A percentile compares a stretch with the other conserved stretches of the same genome.
phyloP scores from a whole-genome alignment of 768 basidiomycete species.

The Mycena rebaudengoi region DNA sequence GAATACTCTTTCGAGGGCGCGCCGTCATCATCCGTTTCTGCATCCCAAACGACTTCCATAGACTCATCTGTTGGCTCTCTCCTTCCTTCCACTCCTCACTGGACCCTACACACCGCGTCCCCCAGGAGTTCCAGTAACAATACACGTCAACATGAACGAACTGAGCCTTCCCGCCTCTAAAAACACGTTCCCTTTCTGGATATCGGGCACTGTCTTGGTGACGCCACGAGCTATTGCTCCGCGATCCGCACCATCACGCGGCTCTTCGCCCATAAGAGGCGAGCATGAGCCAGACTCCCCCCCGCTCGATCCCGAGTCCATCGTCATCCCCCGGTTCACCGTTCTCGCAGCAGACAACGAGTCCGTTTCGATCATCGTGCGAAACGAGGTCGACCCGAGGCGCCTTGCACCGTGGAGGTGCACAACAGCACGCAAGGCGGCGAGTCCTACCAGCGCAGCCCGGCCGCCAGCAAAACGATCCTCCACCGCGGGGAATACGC shows the following conservation, averaged over 20 bases:
- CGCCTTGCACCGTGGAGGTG: constrained; percentile 61
- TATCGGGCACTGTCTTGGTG: constrained; percentile 72
- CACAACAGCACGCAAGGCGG: constrained; percentile 67
- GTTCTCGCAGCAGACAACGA: constrained; percentile 75
- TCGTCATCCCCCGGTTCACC: constrained; percentile 73
- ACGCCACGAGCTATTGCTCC: constrained; percentile 50
- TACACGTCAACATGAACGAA: constrained; percentile 86
- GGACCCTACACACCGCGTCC: constrained; percentile 42
- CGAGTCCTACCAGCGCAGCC: constrained; percentile 66
- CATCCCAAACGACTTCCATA: constrained; percentile 35
- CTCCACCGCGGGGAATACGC: constrained; percentile 28
- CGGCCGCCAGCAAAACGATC: constrained; percentile 45
- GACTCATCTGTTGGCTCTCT: constrained; percentile 59
- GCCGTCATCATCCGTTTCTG: constrained; percentile 37
- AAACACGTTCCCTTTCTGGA: constrained; percentile 70
- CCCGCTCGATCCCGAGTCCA: constrained; percentile 52
- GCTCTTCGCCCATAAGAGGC: constrained; percentile 26
- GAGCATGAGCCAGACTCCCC: constrained; percentile 28
- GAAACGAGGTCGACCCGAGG: constrained; percentile 61
- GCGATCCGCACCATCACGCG: constrained; percentile 32
- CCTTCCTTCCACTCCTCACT: constrained; percentile 45
- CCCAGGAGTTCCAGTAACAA: constrained; percentile 70
- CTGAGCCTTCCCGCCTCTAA: constrained; percentile 66
- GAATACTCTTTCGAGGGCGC: constrained; percentile 83
- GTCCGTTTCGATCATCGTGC: constrained; percentile 61